phyloP scores from a whole-genome alignment of 345 rosid species.

The Pugionium cornutum region DNA sequence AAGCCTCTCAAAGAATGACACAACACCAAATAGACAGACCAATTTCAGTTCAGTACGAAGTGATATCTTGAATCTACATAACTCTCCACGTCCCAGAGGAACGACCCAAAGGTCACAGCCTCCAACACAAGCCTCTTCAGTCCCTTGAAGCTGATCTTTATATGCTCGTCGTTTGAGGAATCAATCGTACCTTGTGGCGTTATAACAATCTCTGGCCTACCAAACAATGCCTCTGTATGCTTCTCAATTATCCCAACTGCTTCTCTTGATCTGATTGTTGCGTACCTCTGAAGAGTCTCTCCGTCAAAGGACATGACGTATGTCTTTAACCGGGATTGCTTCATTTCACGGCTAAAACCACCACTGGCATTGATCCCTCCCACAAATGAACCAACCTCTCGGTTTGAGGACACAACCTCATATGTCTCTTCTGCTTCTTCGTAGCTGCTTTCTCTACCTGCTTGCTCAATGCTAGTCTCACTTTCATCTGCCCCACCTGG shows the following conservation, averaged over 20 bases:
- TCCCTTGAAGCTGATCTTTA: constrained; percentile 80
- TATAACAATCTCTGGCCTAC: constrained; percentile 79
- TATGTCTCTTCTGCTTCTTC: constrained; percentile 42
- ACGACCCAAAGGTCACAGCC: constrained; percentile 96
- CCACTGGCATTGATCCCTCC: constrained; percentile 56
- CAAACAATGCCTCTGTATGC: constrained; percentile 97
- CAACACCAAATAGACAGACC: too few relatives aligned
- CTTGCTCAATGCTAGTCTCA: constrained; percentile 43
- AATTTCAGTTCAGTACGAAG: constrained; percentile 65
- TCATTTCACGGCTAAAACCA: constrained; percentile 45
- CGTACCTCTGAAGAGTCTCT: constrained; percentile 83
- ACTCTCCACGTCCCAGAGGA: constrained; percentile 98
- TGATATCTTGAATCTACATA: constrained; percentile 92
- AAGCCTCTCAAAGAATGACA: too few relatives aligned
- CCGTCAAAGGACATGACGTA: constrained; percentile 95
- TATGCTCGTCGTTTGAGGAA: constrained; percentile 63
- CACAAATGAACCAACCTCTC: constrained; percentile 45
- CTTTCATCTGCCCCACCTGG: constrained; percentile 51
- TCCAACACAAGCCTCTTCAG: constrained; percentile 88
- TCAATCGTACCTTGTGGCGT: constrained; percentile 77
- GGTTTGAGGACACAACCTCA: constrained; percentile 57
- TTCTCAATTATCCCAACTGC: constrained; percentile 87
- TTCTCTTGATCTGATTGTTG: constrained; percentile 89
- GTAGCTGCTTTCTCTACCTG: background rate
- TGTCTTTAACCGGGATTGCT: constrained; percentile 62